Evolutionary conservation across 129 eudicot species (phyloP).

Genomic region (Centrapalus pauciflorus): DNA sequence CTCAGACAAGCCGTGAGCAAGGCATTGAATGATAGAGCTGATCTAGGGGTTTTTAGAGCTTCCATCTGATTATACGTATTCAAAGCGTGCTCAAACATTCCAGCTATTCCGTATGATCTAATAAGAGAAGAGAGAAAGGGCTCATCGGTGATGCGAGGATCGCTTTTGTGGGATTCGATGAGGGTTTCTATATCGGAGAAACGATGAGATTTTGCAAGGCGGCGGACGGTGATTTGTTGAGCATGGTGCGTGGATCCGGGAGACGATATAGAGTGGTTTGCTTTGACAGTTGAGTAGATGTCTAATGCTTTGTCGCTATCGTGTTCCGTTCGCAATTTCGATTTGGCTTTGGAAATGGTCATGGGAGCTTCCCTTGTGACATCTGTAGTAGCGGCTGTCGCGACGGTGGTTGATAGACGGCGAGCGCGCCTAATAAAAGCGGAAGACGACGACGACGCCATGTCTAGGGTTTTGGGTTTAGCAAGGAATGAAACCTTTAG

Average conservation of each 20-base stretch:
- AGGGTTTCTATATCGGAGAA: conserved; percentile 67
- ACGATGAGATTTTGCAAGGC: conserved; percentile 65
- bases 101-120: conserved; percentile 72
- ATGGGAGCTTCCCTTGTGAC: conserved; percentile 20
- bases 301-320: conserved; percentile 79
- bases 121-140: conserved; percentile 60
- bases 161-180: conserved; percentile 66
- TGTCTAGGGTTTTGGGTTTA: conserved; percentile 52
- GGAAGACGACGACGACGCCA: conserved; percentile 53
- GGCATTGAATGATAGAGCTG: conserved; percentile 69
- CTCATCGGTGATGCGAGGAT: conserved; percentile 58
- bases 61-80: conserved; percentile 65
- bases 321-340: conserved; percentile 44
- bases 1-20: conserved; percentile 52
- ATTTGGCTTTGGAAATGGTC: conserved; percentile 65
- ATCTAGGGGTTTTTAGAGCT: conserved; percentile 53
- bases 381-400: conserved; percentile 25
- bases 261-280: conserved; percentile 40
- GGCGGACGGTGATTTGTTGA: conserved; percentile 67
- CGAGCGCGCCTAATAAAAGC: conserved; percentile 54
- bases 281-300: conserved; percentile 57
- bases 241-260: conserved; percentile 61
- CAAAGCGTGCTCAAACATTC: conserved; percentile 76
- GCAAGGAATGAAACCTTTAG: not conserved
- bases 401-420: conserved; percentile 49